Evolutionary conservation across 208 protist species (phyloP).

Genomic region (Leishmania gerbilli): DNA sequence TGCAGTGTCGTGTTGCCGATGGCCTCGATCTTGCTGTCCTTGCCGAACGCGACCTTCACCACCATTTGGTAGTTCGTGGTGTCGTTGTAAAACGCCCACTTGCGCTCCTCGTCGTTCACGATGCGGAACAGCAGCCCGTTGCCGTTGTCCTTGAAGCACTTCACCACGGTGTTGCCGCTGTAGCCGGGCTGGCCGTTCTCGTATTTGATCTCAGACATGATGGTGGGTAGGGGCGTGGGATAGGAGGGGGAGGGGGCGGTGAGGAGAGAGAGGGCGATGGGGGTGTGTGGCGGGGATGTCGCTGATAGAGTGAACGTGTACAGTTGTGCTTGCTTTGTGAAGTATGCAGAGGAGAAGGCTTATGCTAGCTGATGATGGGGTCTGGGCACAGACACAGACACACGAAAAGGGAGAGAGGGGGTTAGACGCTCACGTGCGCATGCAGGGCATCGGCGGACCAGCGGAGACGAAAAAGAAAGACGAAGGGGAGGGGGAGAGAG

Average conservation of each 20-base stretch:
- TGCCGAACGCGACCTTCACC: slow-evolving; percentile 74
- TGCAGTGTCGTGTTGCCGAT: slow-evolving; percentile 64
- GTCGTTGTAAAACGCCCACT: slow-evolving; percentile 89
- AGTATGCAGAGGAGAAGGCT: not conserved
- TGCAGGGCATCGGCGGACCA: not conserved
- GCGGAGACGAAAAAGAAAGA: not conserved
- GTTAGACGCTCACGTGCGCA: not conserved
- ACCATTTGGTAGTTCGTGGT: slow-evolving; percentile 78
- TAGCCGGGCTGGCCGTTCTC: slow-evolving; percentile 72
- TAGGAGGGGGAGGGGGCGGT: not conserved
- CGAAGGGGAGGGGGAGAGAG: not conserved
- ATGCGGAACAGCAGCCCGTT: slow-evolving; percentile 87
- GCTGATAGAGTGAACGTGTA: not conserved
- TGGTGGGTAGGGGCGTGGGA: not conserved
- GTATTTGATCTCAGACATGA: slow-evolving; percentile 58
- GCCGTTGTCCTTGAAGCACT: slow-evolving; percentile 84
- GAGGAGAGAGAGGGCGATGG: not conserved
- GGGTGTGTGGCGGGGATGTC: not conserved
- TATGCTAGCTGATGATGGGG: not conserved
- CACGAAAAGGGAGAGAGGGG: not conserved
- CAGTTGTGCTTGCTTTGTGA: not conserved
- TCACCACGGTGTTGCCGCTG: slow-evolving; percentile 52
- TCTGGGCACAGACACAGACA: not conserved
- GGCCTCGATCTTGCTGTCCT: slow-evolving; percentile 65
- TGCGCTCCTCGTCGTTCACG: slow-evolving; percentile 72